A percentile compares a stretch with the other conserved stretches of the same genome.
phyloP scores from a whole-genome alignment of 2,329 filamentous ascomycete genomes.

The Endoconidiophora laricicola region DNA sequence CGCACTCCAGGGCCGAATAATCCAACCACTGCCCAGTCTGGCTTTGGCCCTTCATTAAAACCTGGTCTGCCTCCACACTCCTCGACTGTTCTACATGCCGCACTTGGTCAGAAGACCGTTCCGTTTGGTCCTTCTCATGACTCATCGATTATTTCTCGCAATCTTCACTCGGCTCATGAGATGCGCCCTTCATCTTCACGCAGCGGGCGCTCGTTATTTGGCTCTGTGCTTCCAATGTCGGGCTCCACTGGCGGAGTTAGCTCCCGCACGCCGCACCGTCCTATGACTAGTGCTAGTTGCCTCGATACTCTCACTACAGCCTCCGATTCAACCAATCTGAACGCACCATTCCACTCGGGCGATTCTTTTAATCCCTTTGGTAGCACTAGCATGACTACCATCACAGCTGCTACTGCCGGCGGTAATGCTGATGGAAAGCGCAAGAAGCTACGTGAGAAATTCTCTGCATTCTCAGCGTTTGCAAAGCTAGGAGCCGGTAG shows the following conservation, averaged over 20 bases:
- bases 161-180: conserved; percentile 11
- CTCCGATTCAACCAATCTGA: background rate
- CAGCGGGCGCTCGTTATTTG: conserved; percentile 2
- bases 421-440: background rate
- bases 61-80: background rate
- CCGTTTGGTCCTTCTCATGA: background rate
- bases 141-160: background rate
- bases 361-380: conserved; percentile 5
- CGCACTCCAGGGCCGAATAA: conserved; percentile 1
- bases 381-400: conserved; percentile 14
- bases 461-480: conserved; percentile 8
- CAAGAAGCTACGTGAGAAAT: conserved; percentile 9
- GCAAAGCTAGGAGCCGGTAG: conserved; percentile 4
- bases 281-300: conserved; percentile 20
- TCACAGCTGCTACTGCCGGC: conserved; percentile 18
- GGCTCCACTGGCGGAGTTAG: conserved; percentile 14
- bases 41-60: conserved; percentile 8
- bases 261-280: conserved; percentile 14
- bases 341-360: background rate
- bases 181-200: conserved; percentile 4
- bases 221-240: conserved; percentile 10
- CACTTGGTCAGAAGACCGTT: background rate
- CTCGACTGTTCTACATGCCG: too few relatives aligned
- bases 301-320: conserved; percentile 4
- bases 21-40: background rate